Conservation (phyloP, 345 rosid species). For the Brassica juncea region DNA sequence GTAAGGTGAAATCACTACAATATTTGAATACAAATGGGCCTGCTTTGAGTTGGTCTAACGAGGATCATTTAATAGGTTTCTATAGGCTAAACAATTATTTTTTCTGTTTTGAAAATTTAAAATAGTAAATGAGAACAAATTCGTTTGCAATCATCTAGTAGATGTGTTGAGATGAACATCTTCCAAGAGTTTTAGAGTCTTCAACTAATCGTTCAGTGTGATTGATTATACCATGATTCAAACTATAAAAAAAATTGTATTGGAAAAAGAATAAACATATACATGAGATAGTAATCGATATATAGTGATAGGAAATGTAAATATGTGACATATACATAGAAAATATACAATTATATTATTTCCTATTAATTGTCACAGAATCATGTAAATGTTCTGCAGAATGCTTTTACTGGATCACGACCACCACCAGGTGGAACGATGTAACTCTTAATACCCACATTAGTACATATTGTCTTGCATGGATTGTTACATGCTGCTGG, state of each 20-base stretch:
- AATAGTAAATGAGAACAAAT: neutral
- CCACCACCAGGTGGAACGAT: neutral
- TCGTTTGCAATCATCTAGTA: neutral
- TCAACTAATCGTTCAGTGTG: neutral
- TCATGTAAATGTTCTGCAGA: neutral
- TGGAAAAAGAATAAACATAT: neutral
- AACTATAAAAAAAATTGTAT: neutral
- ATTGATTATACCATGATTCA: neutral
- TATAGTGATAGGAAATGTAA: neutral
- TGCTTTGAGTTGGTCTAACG: neutral
- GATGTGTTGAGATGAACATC: neutral
- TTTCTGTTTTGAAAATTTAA: neutral
- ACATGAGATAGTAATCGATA: neutral
- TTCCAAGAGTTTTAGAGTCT: neutral
- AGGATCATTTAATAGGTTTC: neutral
- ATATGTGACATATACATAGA: neutral
- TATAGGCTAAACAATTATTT: neutral
- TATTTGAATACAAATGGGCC: neutral
- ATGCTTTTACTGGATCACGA: neutral
- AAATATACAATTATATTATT: neutral
- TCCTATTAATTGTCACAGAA: neutral
- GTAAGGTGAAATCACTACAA: neutral
- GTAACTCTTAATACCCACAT: neutral
- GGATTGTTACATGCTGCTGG: neutral
- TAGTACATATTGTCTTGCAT: neutral